Evolutionary conservation across 1,139 yeast genomes (phyloP).

Genomic region (Candida glucosophila): DNA sequence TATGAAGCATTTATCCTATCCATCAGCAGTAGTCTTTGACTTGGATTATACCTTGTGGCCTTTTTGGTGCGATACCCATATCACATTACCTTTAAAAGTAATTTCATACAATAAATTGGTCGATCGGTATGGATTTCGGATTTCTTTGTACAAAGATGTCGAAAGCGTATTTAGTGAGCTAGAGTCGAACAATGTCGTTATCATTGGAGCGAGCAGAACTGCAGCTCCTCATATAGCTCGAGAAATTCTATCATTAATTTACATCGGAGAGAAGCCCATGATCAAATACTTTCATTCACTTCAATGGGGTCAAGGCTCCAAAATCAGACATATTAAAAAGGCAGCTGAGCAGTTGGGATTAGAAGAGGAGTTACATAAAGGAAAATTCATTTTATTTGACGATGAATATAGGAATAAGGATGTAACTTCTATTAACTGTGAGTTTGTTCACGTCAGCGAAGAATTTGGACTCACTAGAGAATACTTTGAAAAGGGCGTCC

Average conservation of each 20-base stretch:
- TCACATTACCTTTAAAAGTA: slow-evolving; percentile 36
- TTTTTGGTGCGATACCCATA: slow-evolving; percentile 60
- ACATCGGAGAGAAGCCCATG: slow-evolving; percentile 41
- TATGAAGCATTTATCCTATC: no score
- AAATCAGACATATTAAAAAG: slow-evolving; percentile 46
- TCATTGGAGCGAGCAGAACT: slow-evolving; percentile 64
- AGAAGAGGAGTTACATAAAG: slow-evolving; percentile 31
- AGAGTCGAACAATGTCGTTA: slow-evolving; percentile 29
- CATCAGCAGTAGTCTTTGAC: slow-evolving; percentile 63
- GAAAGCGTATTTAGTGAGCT: slow-evolving; percentile 43
- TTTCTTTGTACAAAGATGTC: slow-evolving; percentile 55
- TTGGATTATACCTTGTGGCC: slow-evolving; percentile 76
- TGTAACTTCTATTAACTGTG: slow-evolving; percentile 53
- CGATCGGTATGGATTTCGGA: slow-evolving; percentile 41
- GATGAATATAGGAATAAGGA: slow-evolving; percentile 63
- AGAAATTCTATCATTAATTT: slow-evolving; percentile 40
- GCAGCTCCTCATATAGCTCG: slow-evolving; percentile 56
- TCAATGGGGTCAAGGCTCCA: slow-evolving; percentile 67
- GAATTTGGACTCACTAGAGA: slow-evolving; percentile 41
- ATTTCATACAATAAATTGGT: slow-evolving; percentile 14
- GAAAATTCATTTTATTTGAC: slow-evolving; percentile 56
- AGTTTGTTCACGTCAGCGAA: slow-evolving; percentile 46
- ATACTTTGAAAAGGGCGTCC: slow-evolving; percentile 37
- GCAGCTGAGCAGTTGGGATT: slow-evolving; percentile 34
- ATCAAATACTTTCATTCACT: slow-evolving; percentile 39